A percentile compares a stretch with the other conserved stretches of the same genome.
Conservation (phyloP, 148 eudicot genomes). For the Arctostaphylos glauca region DNA sequence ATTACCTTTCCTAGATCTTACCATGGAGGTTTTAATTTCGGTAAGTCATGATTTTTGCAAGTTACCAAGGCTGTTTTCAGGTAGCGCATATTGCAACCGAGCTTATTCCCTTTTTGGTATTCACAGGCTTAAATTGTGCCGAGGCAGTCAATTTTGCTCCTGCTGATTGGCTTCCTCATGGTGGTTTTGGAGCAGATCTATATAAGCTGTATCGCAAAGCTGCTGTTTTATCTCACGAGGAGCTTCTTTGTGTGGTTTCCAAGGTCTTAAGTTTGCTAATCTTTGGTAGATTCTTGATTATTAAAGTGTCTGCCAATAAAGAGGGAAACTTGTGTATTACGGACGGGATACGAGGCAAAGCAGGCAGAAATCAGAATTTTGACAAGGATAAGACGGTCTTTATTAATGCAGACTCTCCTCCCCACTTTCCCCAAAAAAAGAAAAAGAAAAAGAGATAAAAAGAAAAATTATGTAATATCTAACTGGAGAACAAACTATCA, state of each 20-base stretch:
- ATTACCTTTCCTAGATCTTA: slow-evolving; percentile 98
- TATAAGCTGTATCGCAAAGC: slow-evolving; percentile 83
- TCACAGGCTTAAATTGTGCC: slow-evolving; percentile 95
- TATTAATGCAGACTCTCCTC: background rate
- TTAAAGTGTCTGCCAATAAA: background rate
- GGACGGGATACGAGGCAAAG: background rate
- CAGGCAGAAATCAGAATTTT: background rate
- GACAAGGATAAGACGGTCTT: background rate
- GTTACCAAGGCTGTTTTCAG: slow-evolving; percentile 8
- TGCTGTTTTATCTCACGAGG: slow-evolving; percentile 95
- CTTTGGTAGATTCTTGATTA: background rate
- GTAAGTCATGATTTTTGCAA: slow-evolving; percentile 38
- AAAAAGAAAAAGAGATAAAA: background rate
- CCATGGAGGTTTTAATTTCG: slow-evolving; percentile 95
- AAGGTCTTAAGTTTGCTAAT: slow-evolving; percentile 50
- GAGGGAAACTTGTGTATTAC: background rate
- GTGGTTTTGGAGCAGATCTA: slow-evolving; percentile 90
- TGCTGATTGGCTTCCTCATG: slow-evolving; percentile 99
- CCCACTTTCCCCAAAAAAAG: background rate
- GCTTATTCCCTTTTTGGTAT: slow-evolving; percentile 17
- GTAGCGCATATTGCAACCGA: slow-evolving; percentile 12
- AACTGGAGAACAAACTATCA: background rate
- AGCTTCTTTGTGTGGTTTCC: slow-evolving; percentile 88
- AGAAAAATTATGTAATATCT: background rate
- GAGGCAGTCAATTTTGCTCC: slow-evolving; percentile 99